phyloP scores from a whole-genome alignment of 2,329 filamentous ascomycete genomes.

The Fusarium oxysporum region DNA sequence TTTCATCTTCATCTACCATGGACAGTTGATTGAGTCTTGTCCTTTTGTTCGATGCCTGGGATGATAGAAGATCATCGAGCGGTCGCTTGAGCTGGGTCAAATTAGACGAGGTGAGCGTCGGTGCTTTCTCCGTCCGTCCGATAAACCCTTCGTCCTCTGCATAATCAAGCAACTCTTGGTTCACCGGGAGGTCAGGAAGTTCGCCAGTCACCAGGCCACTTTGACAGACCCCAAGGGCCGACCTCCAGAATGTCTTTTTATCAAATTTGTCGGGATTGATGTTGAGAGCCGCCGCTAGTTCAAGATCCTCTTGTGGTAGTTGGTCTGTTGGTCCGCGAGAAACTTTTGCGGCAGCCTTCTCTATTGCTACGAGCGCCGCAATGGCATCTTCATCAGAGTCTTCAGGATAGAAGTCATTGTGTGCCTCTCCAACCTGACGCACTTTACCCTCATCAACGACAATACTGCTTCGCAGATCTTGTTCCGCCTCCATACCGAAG shows the following conservation, averaged over 20 bases:
- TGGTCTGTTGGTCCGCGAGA: not conserved
- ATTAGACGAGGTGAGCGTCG: not conserved
- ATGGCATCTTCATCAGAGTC: constrained; percentile 66
- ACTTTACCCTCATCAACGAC: constrained; percentile 75
- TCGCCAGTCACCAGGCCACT: constrained; percentile 57
- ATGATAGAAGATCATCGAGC: not conserved
- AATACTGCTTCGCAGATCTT: constrained; percentile 58
- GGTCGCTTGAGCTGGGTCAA: constrained; percentile 22
- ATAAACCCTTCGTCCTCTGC: constrained; percentile 54
- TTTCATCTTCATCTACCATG: constrained; percentile 7
- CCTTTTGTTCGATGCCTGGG: constrained; percentile 14
- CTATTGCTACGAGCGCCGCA: constrained; percentile 40
- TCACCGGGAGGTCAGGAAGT: constrained; percentile 53
- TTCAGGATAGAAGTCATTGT: constrained; percentile 61
- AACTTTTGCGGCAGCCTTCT: constrained; percentile 15
- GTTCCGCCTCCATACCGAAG: constrained; percentile 36
- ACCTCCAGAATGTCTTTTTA: constrained; percentile 9
- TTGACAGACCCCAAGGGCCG: constrained; percentile 52
- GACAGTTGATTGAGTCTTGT: not conserved
- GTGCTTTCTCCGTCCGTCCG: constrained; percentile 33
- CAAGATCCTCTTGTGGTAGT: not conserved
- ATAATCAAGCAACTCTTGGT: constrained; percentile 53
- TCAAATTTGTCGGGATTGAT: constrained; percentile 39
- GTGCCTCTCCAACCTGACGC: constrained; percentile 57
- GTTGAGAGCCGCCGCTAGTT: not conserved